Evolutionary conservation across 2,329 filamentous ascomycete genomes (phyloP).

Genomic region (Phoma herbarum): DNA sequence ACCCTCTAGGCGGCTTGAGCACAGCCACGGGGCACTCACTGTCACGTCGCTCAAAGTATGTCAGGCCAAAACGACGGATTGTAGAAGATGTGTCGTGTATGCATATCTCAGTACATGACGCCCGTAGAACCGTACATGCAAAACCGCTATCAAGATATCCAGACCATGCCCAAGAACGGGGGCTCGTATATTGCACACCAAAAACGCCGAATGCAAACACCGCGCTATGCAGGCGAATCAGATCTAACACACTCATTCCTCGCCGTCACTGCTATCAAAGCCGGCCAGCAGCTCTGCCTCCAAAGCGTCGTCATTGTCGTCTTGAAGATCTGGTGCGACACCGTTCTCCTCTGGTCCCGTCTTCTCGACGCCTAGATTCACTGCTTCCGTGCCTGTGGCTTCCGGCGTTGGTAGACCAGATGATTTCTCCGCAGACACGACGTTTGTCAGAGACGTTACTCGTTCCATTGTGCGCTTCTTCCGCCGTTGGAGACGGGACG

Average conservation of each 20-base stretch:
- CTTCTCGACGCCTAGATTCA: slow-evolving; percentile 55
- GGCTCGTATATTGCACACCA: slow-evolving; percentile 21
- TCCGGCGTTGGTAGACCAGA: slow-evolving; percentile 53
- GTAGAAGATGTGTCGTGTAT: neutral
- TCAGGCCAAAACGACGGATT: neutral
- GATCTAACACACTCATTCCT: slow-evolving; percentile 22
- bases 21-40: slow-evolving; percentile 6
- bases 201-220: slow-evolving; percentile 46
- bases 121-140: slow-evolving; percentile 11
- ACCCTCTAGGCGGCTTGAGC: neutral
- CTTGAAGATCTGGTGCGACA: slow-evolving; percentile 52
- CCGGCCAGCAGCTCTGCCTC: slow-evolving; percentile 56
- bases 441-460: slow-evolving; percentile 58
- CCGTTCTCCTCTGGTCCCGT: slow-evolving; percentile 48
- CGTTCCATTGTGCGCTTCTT: slow-evolving; percentile 59
- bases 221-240: slow-evolving; percentile 49
- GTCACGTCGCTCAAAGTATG: neutral
- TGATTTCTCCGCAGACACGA: slow-evolving; percentile 51
- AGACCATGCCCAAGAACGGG: slow-evolving; percentile 10
- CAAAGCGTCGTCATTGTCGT: slow-evolving; percentile 63
- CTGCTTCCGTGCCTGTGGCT: slow-evolving; percentile 44
- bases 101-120: neutral
- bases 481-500: slow-evolving; percentile 56
- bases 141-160: slow-evolving; percentile 15
- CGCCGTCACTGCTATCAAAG: slow-evolving; percentile 36